Evolutionary conservation across 1,139 yeast species (phyloP).

Genomic region (Entelexis paramagnoliae): DNA sequence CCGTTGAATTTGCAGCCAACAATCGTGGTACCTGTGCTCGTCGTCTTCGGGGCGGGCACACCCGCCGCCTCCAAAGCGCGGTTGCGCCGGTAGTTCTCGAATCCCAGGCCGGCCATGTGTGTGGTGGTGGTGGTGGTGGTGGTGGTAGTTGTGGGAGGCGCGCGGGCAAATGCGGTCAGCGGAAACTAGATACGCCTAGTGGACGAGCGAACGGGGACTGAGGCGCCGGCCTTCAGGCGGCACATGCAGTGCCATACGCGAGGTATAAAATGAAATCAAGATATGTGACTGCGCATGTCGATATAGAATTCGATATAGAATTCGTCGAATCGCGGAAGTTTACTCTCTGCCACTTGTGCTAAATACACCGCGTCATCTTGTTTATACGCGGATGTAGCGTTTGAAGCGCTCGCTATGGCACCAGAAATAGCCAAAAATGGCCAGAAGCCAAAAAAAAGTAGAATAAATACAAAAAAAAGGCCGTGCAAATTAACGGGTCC

Average conservation of each 20-base stretch:
- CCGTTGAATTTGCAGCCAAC: slow-evolving; percentile 88
- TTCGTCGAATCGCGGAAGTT: too few relatives aligned
- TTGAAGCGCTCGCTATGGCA: too few relatives aligned
- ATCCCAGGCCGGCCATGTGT: slow-evolving; percentile 77
- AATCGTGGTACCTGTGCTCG: slow-evolving; percentile 97
- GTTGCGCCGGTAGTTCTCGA: slow-evolving; percentile 89
- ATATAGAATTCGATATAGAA: too few relatives aligned
- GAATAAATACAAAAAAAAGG: not conserved
- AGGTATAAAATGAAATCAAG: too few relatives aligned
- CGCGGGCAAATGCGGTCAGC: not conserved
- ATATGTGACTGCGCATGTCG: too few relatives aligned
- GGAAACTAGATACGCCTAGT: not conserved
- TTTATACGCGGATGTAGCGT: too few relatives aligned
- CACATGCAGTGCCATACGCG: too few relatives aligned
- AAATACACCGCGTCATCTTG: too few relatives aligned
- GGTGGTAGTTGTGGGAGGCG: not conserved
- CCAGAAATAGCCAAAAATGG: too few relatives aligned
- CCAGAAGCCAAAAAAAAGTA: not conserved
- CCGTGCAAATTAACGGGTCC: slow-evolving; percentile 30
- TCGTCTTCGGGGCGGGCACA: slow-evolving; percentile 68
- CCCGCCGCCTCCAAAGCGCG: slow-evolving; percentile 61
- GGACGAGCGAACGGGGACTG: too few relatives aligned
- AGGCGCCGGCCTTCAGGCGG: too few relatives aligned
- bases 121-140: not conserved
- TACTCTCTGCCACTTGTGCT: too few relatives aligned